Evolutionary conservation across 2,329 filamentous ascomycete species (phyloP).

Genomic region (Aspergillus awamori): DNA sequence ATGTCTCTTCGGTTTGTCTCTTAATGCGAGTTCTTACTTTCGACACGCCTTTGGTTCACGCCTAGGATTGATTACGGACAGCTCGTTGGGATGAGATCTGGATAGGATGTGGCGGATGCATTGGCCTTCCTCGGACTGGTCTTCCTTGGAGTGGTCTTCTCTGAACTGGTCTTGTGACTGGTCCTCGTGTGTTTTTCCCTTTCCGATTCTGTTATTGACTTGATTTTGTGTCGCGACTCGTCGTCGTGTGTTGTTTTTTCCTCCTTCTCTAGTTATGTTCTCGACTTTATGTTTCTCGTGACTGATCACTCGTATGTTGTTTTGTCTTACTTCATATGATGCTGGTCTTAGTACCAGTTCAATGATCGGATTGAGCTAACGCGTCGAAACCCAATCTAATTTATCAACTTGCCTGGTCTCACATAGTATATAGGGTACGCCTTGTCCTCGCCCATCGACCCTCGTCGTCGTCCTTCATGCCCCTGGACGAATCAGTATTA

Average conservation of each 20-base stretch:
- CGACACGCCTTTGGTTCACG: too few relatives aligned
- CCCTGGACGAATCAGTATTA: too few relatives aligned
- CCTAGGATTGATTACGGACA: too few relatives aligned
- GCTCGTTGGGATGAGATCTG: too few relatives aligned
- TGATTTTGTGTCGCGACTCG: neutral
- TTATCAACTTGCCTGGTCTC: neutral
- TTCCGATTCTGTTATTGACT: neutral
- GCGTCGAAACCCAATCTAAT: neutral
- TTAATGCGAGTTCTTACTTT: too few relatives aligned
- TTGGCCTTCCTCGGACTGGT: too few relatives aligned
- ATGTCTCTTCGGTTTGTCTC: neutral
- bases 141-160: too few relatives aligned
- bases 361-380: neutral
- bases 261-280: neutral
- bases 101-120: too few relatives aligned
- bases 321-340: neutral
- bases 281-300: neutral
- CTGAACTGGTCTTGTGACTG: too few relatives aligned
- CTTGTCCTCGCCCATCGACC: neutral
- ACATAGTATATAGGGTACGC: neutral
- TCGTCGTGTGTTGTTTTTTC: neutral
- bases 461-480: too few relatives aligned
- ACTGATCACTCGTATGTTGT: neutral
- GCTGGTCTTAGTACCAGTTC: neutral
- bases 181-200: neutral